Evolutionary conservation across 129 eudicot species (phyloP), one percentile per base, ranked within the genome.

Genomic region (Escallonia herrerae): DNA sequence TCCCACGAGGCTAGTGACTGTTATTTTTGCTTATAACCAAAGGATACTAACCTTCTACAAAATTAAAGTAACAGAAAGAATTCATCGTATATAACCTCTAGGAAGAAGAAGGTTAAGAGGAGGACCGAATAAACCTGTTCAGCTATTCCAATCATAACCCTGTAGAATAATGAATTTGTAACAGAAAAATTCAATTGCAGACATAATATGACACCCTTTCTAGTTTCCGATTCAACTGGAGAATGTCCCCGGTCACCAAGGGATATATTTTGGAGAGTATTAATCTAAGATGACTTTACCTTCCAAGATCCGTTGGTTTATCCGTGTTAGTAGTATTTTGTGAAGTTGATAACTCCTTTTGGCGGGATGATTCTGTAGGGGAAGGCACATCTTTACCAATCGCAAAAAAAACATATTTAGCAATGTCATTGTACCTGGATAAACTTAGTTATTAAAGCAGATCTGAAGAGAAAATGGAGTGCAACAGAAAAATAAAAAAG

Each of bases 361-460:
- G 75, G 55, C 40, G 73, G 15, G 82, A 60, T 65, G 66, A 48
- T 58, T 68, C 64, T 61, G 61, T 8, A 60, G 62, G 58, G 46
- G 66, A 14, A 13, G 76, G 44, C 71, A 72, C 78, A 8, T 67
- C 45, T 58, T 76, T 80, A 69, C 50, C 88, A 41, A 81, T 84
- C 8, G 95, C 95, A 64, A 71, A 71, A 67, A 89, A 86, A 41
- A 95, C 99, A 76, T 77, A 81, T 51, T 82, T 80, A 74, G 99
- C 99, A 74, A 94, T 94, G 76, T 94, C 99, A 64, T 76, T 94
- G 79, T 94, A 94, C 99, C 99, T 94, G 70, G 43, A 80, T 56
- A 62, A 42, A 37, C 60, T 62, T 37, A 63, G 7, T 60, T 42
- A 71, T 47, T 2, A 60, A 63, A 51, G 22, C 48, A 59, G n/a